phyloP scores from a whole-genome alignment of 2,329 filamentous ascomycete species.

The Aspergillus texensis region DNA sequence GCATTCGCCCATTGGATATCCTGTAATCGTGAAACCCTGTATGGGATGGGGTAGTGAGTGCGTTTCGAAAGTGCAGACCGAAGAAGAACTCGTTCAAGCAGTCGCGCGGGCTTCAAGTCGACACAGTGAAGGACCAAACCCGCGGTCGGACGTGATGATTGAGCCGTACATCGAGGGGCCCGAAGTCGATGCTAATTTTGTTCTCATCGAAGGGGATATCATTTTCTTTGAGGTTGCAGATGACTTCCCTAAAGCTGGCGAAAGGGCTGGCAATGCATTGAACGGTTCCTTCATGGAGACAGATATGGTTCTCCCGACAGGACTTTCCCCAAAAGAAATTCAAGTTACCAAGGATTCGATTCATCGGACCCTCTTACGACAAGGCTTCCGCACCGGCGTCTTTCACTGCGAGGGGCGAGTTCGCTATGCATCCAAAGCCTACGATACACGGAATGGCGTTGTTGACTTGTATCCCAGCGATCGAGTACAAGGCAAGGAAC shows the following conservation, averaged over 20 bases:
- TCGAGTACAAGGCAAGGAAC: neutral
- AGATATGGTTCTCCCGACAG: neutral
- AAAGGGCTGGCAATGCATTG: neutral
- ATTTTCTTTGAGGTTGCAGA: slow-evolving; percentile 5
- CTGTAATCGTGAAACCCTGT: slow-evolving; percentile 6
- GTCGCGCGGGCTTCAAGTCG: neutral
- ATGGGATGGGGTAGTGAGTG: slow-evolving; percentile 2
- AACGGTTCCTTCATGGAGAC: slow-evolving; percentile 1
- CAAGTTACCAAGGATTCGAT: neutral
- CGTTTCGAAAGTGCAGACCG: slow-evolving; percentile 2
- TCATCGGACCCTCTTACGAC: neutral
- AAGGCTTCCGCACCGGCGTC: slow-evolving; percentile 4
- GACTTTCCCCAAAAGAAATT: slow-evolving; percentile 1
- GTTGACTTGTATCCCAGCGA: slow-evolving; percentile 1
- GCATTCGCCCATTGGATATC: neutral
- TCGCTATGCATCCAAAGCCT: neutral
- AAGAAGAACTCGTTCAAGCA: slow-evolving; percentile 4
- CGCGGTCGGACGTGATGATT: slow-evolving; percentile 3
- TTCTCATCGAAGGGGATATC: slow-evolving; percentile 1
- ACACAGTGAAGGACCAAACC: neutral
- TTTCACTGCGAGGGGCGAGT: slow-evolving; percentile 5
- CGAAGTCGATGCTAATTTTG: slow-evolving; percentile 7
- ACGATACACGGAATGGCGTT: neutral
- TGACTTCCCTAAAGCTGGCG: slow-evolving; percentile 5
- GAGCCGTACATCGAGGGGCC: slow-evolving; percentile 6